Conservation (phyloP, 2,329 filamentous ascomycete genomes). For the Emergomyces orientalis region DNA sequence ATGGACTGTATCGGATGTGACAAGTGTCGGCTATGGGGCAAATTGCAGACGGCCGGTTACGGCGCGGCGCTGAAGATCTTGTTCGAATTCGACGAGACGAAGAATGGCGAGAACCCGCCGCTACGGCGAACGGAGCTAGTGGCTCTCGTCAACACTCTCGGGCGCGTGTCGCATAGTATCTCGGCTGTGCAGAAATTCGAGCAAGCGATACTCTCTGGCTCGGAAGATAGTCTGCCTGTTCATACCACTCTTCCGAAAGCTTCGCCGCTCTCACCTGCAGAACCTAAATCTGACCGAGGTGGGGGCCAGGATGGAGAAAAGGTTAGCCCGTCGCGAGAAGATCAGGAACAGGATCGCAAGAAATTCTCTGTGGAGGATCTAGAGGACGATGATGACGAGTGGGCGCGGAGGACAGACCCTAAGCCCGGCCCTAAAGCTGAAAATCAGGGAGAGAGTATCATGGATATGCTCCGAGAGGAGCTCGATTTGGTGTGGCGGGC, state of each 20-base stretch:
- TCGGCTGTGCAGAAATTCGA: conserved; percentile 65
- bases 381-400: conserved; percentile 31
- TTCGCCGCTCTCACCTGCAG: background rate
- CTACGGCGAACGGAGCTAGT: conserved; percentile 87
- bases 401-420: conserved; percentile 15
- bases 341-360: conserved; percentile 27
- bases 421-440: conserved; percentile 6
- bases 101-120: conserved; percentile 54
- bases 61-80: conserved; percentile 90
- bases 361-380: conserved; percentile 23
- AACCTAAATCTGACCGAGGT: background rate
- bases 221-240: conserved; percentile 16
- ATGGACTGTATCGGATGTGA: conserved; percentile 99
- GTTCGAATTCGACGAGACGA: conserved; percentile 76
- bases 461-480: conserved; percentile 56
- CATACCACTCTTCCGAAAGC: conserved; percentile 8
- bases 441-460: conserved; percentile 35
- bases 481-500: conserved; percentile 53
- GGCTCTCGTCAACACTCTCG: conserved; percentile 87
- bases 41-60: conserved; percentile 89
- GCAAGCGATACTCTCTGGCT: conserved; percentile 33
- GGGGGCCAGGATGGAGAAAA: background rate
- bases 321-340: too few species aligned
- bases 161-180: conserved; percentile 73
- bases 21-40: conserved; percentile 97